phyloP scores from a whole-genome alignment of 2,329 filamentous ascomycete species.

The Tolypocladium tropicale region DNA sequence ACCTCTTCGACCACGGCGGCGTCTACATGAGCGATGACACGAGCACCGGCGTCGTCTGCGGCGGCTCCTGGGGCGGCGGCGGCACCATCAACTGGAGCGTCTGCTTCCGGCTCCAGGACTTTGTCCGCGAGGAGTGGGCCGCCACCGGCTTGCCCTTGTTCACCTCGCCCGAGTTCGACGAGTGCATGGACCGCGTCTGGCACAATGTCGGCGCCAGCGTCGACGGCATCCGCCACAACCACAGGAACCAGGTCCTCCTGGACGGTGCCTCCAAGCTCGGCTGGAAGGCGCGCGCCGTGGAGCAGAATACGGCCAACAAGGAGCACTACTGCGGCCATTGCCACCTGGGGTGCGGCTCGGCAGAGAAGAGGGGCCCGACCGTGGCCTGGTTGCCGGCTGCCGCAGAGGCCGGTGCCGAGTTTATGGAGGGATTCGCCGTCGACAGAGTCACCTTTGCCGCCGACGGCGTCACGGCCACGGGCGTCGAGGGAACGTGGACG shows the following conservation, averaged over 20 bases:
- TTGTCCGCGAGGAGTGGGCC: conserved; percentile 75
- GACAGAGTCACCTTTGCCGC: conserved; percentile 61
- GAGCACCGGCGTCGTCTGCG: conserved; percentile 52
- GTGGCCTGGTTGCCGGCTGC: conserved; percentile 74
- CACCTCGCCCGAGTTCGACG: conserved; percentile 61
- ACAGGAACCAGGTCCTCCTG: conserved; percentile 59
- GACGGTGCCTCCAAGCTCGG: conserved; percentile 67
- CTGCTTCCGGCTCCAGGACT: conserved; percentile 56
- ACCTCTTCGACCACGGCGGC: conserved; percentile 63
- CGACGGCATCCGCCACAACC: conserved; percentile 60
- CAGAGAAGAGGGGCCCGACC: conserved; percentile 69
- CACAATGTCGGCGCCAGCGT: conserved; percentile 65
- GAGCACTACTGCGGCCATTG: conserved; percentile 67
- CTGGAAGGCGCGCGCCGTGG: conserved; percentile 57
- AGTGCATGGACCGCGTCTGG: conserved; percentile 70
- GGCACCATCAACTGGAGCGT: conserved; percentile 82
- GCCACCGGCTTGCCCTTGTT: conserved; percentile 61
- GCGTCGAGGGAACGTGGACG: conserved; percentile 66
- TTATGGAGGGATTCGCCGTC: conserved; percentile 73
- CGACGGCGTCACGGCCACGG: conserved; percentile 47
- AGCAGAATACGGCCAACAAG: conserved; percentile 67
- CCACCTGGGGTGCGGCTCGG: conserved; percentile 50
- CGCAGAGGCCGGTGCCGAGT: conserved; percentile 63
- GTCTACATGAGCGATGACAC: conserved; percentile 44
- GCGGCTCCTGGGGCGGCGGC: conserved; percentile 72